phyloP scores from a whole-genome alignment of 768 basidiomycete genomes.

The Leccinum subtestaceum region DNA sequence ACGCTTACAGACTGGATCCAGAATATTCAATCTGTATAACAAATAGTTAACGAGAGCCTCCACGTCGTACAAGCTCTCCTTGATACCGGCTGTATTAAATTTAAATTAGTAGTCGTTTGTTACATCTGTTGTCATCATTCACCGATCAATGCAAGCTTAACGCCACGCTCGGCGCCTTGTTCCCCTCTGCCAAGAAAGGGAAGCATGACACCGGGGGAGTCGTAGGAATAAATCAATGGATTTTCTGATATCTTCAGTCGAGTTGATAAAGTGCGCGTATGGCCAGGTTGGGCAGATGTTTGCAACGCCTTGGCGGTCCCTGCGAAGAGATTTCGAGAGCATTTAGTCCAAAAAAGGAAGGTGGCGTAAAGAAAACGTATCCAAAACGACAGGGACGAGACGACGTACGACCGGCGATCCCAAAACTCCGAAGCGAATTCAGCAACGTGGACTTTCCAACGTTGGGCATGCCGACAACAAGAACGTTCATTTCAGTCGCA shows the following conservation, averaged over 20 bases:
- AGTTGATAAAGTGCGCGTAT: conserved; percentile 86
- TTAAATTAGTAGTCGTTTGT: conserved; percentile 3
- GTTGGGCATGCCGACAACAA: conserved; percentile 98
- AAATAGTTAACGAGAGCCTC: conserved; percentile 86
- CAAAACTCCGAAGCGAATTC: conserved; percentile 84
- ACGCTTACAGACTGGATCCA: conserved; percentile 66
- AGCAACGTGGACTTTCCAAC: conserved; percentile 95
- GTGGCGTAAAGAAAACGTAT: neutral
- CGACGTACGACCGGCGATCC: conserved; percentile 79
- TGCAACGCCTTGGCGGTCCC: conserved; percentile 85
- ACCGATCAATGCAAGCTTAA: conserved; percentile 94
- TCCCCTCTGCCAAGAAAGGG: conserved; percentile 88
- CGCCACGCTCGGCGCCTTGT: conserved; percentile 83
- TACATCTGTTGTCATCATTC: conserved; percentile 34
- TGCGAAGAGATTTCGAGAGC: conserved; percentile 25
- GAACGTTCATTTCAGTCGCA: conserved; percentile 76
- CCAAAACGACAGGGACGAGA: conserved; percentile 3
- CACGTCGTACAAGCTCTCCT: conserved; percentile 85
- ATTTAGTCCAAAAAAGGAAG: conserved; percentile 5
- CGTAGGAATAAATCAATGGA: conserved; percentile 88
- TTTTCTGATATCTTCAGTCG: conserved; percentile 79
- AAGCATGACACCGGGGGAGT: conserved; percentile 96
- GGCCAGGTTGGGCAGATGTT: conserved; percentile 86
- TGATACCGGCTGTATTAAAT: conserved; percentile 74
- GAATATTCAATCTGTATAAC: conserved; percentile 76